Evolutionary conservation across 257 asterid genomes (phyloP), one percentile per base, ranked within the genome.

Genomic region (Nicotiana benthamiana): DNA sequence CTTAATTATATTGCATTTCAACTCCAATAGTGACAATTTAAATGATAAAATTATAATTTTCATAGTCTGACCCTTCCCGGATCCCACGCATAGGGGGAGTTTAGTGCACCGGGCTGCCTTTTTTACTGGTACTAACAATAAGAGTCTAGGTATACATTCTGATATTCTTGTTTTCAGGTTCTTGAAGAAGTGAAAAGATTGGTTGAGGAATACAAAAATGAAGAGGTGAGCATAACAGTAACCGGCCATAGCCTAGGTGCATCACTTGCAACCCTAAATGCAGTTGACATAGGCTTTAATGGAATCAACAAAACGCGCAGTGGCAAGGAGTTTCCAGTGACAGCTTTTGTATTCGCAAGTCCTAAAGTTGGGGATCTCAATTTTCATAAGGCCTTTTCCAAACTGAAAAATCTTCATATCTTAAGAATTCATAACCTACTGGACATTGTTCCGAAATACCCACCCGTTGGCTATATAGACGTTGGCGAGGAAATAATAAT

Each of bases 231-330:
- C 88, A 89, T 93, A 74, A 93, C 93, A 7, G 78, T 92, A 16
- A 84, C 92, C 6, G 98, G 98, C 1, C 98, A 95, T 81, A 95
- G 98, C 82, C 81, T 95, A 43, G 98, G 98, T 0, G 98, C 97
- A 0, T 90, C 97, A 4, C 83, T 93, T 1, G 86, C 93, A 4
- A 93, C 97, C 24, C 70, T 95, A 30, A 93, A 86, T 32, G 98
- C 95, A 16, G 86, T 83, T 0, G 98, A 95, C 84, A 92, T 95
- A 32, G 89, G 88, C 1, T 28, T 54, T 54, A 95, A 93, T 22
- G 87, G 88, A 2, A 84, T 86, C 89, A 93, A 92, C 85, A 85
- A 75, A 26, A 86, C 97, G 26, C 77, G 66, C 40, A 66, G 48
- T 81, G 92, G 88, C 7, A 36, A 84, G 79, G 92, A 90, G 74